phyloP scores from a whole-genome alignment of 1,284 basidiomycete species.

The Mycena sp. region DNA sequence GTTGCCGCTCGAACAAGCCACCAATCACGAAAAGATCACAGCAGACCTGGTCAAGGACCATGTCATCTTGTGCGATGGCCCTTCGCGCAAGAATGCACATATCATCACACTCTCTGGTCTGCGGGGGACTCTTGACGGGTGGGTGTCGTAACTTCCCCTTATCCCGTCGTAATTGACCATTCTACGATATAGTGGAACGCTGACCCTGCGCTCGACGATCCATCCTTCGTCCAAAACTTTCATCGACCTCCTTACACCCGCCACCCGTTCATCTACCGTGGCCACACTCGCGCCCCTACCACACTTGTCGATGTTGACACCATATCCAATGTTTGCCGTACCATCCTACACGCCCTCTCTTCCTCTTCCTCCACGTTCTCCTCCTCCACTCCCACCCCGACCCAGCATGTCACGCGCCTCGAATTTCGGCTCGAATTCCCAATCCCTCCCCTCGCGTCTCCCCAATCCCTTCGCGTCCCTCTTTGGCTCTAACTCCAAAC shows the following conservation, averaged over 20 bases:
- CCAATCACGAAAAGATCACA: conserved; percentile 64
- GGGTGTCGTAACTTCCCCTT: conserved; percentile 36
- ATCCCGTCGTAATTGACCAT: conserved; percentile 31
- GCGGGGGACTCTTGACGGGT: conserved; percentile 73
- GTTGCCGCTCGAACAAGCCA: conserved; percentile 70
- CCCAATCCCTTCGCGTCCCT: conserved; percentile 74
- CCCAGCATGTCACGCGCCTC: conserved; percentile 45
- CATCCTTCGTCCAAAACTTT: conserved; percentile 70
- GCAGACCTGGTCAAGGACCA: conserved; percentile 84
- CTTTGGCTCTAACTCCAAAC: conserved; percentile 55
- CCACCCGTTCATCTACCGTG: conserved; percentile 60
- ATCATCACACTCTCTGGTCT: conserved; percentile 86
- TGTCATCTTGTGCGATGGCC: conserved; percentile 67
- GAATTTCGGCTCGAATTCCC: conserved; percentile 50
- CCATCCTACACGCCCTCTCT: conserved; percentile 62
- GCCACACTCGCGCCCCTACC: conserved; percentile 61
- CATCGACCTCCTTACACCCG: conserved; percentile 63
- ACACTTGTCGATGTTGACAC: conserved; percentile 30
- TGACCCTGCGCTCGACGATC: conserved; percentile 74
- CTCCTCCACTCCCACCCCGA: conserved; percentile 72
- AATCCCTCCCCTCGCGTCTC: conserved; percentile 64
- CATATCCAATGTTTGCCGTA: conserved; percentile 65
- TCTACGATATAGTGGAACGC: conserved; percentile 53
- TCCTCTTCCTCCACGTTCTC: conserved; percentile 71
- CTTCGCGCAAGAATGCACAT: conserved; percentile 54